These are phyloP conservation scores for Amanita phalloides DNA, from an alignment of 768 basidiomycete genomes.

Conservation along the genomic window DNA sequence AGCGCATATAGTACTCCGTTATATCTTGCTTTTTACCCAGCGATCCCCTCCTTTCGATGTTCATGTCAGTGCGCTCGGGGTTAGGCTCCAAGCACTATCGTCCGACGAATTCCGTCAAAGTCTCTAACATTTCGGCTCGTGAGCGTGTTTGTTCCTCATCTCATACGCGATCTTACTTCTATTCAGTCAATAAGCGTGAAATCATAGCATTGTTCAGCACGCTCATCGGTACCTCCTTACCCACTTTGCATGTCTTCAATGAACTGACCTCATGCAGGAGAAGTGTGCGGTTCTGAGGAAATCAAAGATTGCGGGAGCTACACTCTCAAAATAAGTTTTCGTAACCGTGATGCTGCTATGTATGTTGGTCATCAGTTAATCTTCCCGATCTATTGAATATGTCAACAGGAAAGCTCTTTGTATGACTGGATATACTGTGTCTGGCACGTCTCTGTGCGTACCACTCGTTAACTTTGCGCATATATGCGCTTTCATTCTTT, in stretches of 20 bases:
- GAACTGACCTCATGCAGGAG: conserved; percentile 24
- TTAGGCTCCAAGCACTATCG: conserved; percentile 22
- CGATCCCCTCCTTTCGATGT: conserved; percentile 8
- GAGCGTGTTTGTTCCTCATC: conserved; percentile 15
- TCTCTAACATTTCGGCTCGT: conserved; percentile 35
- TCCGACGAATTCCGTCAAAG: conserved; percentile 33
- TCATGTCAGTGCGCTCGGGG: neutral
- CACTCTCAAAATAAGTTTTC: conserved; percentile 43
- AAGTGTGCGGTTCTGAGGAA: conserved; percentile 36
- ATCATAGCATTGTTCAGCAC: conserved; percentile 45
- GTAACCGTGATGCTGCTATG: conserved; percentile 41
- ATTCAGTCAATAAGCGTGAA: conserved; percentile 22
- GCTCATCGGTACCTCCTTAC: conserved; percentile 35
- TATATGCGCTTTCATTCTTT: conserved; percentile 10
- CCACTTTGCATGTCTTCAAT: neutral
- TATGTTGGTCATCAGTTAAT: conserved; percentile 17
- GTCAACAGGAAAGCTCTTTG: conserved; percentile 48
- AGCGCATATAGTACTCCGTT: conserved; percentile 8
- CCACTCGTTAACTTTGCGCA: neutral
- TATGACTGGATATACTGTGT: conserved; percentile 52
- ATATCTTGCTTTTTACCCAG: conserved; percentile 12
- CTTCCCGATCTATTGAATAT: conserved; percentile 2
- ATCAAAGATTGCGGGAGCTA: conserved; percentile 25
- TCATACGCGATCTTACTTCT: neutral
- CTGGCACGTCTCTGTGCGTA: conserved; percentile 46